Evolutionary conservation across 768 basidiomycete genomes (phyloP).

Genomic region (Ramaria sp.): DNA sequence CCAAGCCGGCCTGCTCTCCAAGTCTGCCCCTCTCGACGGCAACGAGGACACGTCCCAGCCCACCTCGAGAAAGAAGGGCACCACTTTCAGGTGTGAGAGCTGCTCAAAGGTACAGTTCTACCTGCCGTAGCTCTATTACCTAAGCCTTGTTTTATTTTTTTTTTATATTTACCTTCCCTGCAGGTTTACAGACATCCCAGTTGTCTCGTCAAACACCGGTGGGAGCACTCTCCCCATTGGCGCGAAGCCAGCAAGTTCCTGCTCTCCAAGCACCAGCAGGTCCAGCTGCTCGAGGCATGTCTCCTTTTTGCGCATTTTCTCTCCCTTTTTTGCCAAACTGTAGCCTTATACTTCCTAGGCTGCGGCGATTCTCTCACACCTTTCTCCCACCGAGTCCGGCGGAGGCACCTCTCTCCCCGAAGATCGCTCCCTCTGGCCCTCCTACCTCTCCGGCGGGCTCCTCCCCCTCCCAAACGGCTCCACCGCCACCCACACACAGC

Average conservation of each 20-base stretch:
- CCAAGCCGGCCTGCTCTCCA: background rate
- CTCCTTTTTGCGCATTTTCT: background rate
- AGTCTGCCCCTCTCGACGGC: slow-evolving; percentile 12
- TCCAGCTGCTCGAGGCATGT: slow-evolving; percentile 84
- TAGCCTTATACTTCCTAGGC: slow-evolving; percentile 43
- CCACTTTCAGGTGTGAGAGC: slow-evolving; percentile 85
- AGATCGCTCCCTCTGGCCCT: slow-evolving; percentile 89
- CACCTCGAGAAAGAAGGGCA: slow-evolving; percentile 62
- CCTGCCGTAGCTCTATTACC: background rate
- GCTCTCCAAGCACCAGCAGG: slow-evolving; percentile 93
- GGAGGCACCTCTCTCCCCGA: slow-evolving; percentile 76
- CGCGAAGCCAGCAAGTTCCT: slow-evolving; percentile 84
- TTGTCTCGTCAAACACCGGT: slow-evolving; percentile 93
- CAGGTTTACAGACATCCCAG: slow-evolving; percentile 87
- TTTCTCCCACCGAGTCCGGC: slow-evolving; percentile 49
- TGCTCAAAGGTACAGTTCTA: slow-evolving; percentile 75
- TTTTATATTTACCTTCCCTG: background rate
- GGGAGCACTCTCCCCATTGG: slow-evolving; percentile 98
- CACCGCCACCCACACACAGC: too few species aligned
- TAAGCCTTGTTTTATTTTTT: background rate
- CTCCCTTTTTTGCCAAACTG: background rate
- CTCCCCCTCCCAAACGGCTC: slow-evolving; percentile 7
- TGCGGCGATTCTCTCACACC: slow-evolving; percentile 87
- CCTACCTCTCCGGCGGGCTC: slow-evolving; percentile 44
- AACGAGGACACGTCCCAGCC: slow-evolving; percentile 16